Conservation (phyloP, 2,329 filamentous ascomycete species). For the Colletotrichum godetiae region DNA sequence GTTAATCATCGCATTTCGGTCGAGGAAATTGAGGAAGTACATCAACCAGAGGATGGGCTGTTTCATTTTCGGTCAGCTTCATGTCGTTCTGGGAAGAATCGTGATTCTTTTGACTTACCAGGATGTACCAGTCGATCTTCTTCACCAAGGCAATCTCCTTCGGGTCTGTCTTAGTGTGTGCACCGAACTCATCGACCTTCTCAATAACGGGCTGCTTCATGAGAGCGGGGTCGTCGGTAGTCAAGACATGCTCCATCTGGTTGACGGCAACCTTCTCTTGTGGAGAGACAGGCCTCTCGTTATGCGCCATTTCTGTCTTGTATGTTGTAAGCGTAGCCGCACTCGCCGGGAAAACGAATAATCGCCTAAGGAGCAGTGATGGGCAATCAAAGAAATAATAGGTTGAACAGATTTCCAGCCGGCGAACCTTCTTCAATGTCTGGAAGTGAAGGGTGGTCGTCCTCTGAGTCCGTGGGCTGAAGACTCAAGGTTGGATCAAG, state of each 20-base stretch:
- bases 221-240: constrained; percentile 21
- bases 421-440: not conserved
- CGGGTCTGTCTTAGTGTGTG: constrained; percentile 52
- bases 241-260: constrained; percentile 27
- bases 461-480: not conserved
- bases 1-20: constrained; percentile 45
- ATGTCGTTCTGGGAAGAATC: fast-evolving
- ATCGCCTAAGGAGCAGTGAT: not conserved
- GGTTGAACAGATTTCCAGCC: not conserved
- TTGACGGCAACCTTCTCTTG: constrained; percentile 31
- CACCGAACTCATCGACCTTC: constrained; percentile 51
- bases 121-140: constrained; percentile 49
- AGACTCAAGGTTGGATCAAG: not conserved
- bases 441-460: not conserved
- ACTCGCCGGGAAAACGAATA: not conserved
- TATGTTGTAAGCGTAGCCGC: no score
- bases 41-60: constrained; percentile 38
- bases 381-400: not conserved
- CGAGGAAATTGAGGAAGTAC: constrained; percentile 42
- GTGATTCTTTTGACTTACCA: constrained; percentile 36
- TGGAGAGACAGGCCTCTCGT: constrained; percentile 7
- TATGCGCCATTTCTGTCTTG: not conserved
- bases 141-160: constrained; percentile 49
- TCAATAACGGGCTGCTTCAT: constrained; percentile 33
- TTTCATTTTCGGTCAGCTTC: not conserved